These are phyloP conservation scores for Verbascum thapsus DNA, from an alignment of 257 asterid genomes.

Conservation along the genomic window DNA sequence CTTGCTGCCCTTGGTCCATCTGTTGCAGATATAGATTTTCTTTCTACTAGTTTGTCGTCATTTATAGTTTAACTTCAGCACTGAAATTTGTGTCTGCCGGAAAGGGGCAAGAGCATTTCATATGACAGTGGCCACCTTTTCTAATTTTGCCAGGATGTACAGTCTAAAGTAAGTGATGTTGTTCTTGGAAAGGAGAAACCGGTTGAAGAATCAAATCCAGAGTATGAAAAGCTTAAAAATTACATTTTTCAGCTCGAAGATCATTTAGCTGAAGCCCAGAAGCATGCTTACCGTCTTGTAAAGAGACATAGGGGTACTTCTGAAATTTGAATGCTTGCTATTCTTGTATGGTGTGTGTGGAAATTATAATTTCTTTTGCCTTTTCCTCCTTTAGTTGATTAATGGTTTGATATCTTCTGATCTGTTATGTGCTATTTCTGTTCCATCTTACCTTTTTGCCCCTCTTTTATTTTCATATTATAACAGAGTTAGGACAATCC, in stretches of 20 bases:
- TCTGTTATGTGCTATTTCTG: slow-evolving; percentile 12
- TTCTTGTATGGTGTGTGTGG: slow-evolving; percentile 5
- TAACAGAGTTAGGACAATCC: slow-evolving; percentile 86
- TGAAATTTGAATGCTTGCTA: slow-evolving; percentile 4
- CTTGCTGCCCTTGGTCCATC: slow-evolving; percentile 2
- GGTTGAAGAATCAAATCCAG: slow-evolving; percentile 90
- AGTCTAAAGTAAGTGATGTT: slow-evolving; percentile 91
- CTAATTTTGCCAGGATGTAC: slow-evolving; percentile 73
- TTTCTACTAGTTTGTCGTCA: not conserved
- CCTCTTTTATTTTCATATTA: slow-evolving; percentile 3
- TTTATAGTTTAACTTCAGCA: slow-evolving; percentile 1
- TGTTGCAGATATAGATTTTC: not conserved
- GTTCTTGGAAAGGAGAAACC: slow-evolving; percentile 99
- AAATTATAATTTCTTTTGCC: slow-evolving; percentile 15
- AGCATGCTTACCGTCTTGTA: slow-evolving; percentile 94
- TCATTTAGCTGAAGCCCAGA: slow-evolving; percentile 96
- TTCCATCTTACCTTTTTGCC: not conserved
- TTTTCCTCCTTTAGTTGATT: slow-evolving; percentile 2
- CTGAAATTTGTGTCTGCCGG: not conserved
- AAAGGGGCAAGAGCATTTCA: slow-evolving; percentile 15
- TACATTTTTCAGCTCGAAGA: slow-evolving; percentile 93
- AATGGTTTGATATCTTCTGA: slow-evolving; percentile 11
- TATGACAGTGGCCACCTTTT: slow-evolving; percentile 22
- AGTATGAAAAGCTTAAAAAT: slow-evolving; percentile 83
- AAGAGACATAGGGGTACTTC: slow-evolving; percentile 88